Evolutionary conservation across 148 eudicot species (phyloP), one percentile per base, ranked within the genome.

Genomic region (Chenopodium formosanum): DNA sequence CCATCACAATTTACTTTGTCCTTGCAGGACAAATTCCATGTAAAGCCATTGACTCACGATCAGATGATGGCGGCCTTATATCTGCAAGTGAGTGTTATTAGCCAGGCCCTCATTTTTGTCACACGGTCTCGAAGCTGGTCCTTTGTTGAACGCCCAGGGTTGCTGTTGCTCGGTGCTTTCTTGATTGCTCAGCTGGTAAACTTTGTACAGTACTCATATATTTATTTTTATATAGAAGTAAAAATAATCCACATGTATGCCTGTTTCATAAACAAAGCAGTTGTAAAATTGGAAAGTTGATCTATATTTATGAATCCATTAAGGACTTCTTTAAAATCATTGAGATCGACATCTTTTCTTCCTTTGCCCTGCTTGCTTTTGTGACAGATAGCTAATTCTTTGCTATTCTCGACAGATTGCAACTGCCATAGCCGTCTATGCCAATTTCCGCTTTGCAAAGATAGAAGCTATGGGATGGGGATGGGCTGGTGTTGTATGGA

Each of bases 111-210:
- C 70, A 91, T 91, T 31, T 91, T 91, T 31, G 94, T 90, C 9
- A 91, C 94, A 22, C 84, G 94, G 75, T 90, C 94, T 32, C 90
- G 92, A 76, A 86, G 92, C 81, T 90, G 92, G 89, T 91, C 94
- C 63, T 91, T 50, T 29, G 84, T 66, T 32, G 94, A 91, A 70
- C 90, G 91, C 70, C 94, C 94, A 9, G 94, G 94, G 76, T 46
- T 86, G 1, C 64, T 91, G 22, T 83, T 91, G 67, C 65, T 90
- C 44, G 76, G 79, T 0, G 94, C 94, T 53, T 90, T 91, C 70
- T 14, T 91, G 19, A 66, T 79, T 46, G 92, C 94, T 71, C 94
- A 91, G 82, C 86, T 91, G 87, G 94, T 91, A 84, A 83, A 68
- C 44, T 69, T 56, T 63, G 31, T 48, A 20, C 69, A 37, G 70